Percentiles rank a stretch among this genome's conserved stretches.
phyloP scores from a whole-genome alignment of 306 rosid genomes.

The Prunus campanulata region DNA sequence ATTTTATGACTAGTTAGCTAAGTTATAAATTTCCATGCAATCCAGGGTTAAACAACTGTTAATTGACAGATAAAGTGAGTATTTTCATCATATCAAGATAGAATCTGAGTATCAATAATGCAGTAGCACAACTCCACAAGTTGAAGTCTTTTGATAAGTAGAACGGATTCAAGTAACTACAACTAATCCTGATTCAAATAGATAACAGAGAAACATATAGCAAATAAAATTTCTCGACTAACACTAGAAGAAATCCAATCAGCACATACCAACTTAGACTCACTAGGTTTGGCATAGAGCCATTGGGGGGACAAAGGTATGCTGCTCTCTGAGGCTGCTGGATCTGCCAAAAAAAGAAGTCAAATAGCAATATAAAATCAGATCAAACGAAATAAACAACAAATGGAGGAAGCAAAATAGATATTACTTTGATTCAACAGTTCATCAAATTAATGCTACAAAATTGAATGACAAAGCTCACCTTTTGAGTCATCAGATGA shows the following conservation, averaged over 20 bases:
- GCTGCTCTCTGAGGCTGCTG: constrained; percentile 43
- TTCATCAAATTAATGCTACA: neutral
- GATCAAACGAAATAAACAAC: constrained; percentile 9
- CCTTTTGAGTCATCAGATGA: constrained; percentile 51
- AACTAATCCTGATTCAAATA: neutral
- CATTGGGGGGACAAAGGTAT: constrained; percentile 67
- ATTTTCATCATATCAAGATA: neutral
- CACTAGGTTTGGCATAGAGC: constrained; percentile 62
- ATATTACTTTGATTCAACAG: neutral
- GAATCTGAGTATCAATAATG: neutral
- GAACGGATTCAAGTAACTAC: neutral
- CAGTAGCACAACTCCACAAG: neutral
- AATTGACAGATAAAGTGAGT: neutral
- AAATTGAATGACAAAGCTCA: constrained; percentile 7
- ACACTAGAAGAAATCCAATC: neutral
- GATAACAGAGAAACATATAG: neutral
- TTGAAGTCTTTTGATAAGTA: neutral
- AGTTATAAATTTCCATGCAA: neutral
- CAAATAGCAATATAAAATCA: constrained; percentile 2
- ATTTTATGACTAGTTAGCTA: neutral
- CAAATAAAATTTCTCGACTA: neutral
- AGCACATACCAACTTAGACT: constrained; percentile 49
- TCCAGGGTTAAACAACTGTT: neutral
- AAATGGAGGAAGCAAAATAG: neutral
- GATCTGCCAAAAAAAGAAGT: constrained; percentile 32